Evolutionary conservation across 2,329 filamentous ascomycete genomes (phyloP), one percentile per base, ranked within the genome.

Genomic region (Cytospora schulzeri): DNA sequence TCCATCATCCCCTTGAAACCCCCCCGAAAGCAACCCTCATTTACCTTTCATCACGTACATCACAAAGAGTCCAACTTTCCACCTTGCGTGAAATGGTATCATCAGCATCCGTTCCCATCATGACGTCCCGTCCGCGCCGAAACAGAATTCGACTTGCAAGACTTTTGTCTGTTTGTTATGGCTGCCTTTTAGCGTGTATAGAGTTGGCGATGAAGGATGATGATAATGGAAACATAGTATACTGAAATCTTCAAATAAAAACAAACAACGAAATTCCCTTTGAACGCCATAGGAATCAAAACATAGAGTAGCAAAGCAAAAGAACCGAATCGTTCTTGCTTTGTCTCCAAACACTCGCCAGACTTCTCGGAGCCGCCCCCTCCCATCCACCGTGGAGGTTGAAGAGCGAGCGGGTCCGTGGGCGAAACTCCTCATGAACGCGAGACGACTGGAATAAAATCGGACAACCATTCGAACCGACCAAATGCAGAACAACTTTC

Each of bases 401-500:
- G 41, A 35, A 56, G 31, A n/a, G 29, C 41, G 19, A 57, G 45
- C 15, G 33, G 31, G 45, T 35, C 57, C 67, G 64, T 69, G 57
- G 61, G 64, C 68, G 54, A 61, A 67, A 69, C 59, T 24, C 35
- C 65, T 19, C 48, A 66, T 73, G 75, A 67, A 69, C 50, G 38
- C 52, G 57, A 56, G 31, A 66, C 67, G 68, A 71, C 67, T 71
- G 71, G 68, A 71, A 70, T 73, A 69, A 70, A 74, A 72, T 71
- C 73, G 75, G 71, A 70, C 72, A 75, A 75, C 67, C 71, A 74
- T 60, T 35, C 60, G 65, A 58, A 59, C 78, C 79, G 78, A 82
- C 77, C 78, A 74, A 76, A 82, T 80, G 79, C 77, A 78, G 72
- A 78, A 76, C 71, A 77, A 74, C 72, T 67, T 77, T 79, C 76